Conservation (phyloP, 257 asterid genomes). For the Paraleonurus japonicus region DNA sequence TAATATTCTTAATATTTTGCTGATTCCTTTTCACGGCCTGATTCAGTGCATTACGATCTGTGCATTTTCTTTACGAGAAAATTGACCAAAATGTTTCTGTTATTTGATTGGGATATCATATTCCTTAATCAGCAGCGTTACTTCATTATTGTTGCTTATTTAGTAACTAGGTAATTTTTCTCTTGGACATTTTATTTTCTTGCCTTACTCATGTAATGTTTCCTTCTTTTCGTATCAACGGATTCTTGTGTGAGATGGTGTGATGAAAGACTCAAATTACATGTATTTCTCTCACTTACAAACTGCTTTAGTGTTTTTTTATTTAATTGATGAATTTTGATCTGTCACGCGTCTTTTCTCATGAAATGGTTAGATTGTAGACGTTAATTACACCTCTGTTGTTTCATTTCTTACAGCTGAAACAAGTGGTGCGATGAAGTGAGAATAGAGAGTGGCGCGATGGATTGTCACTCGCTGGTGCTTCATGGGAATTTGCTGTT, state of each 20-base stretch:
- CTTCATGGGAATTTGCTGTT: slow-evolving; percentile 20
- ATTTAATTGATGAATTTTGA: background rate
- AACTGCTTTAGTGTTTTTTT: background rate
- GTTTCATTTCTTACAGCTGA: slow-evolving; percentile 31
- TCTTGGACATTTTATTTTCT: background rate
- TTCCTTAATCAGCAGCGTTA: background rate
- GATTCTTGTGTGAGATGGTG: background rate
- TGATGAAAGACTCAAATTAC: background rate
- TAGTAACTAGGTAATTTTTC: background rate
- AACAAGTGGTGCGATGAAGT: slow-evolving; percentile 6
- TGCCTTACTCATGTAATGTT: background rate
- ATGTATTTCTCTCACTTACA: background rate
- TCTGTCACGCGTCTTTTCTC: background rate
- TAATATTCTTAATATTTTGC: background rate
- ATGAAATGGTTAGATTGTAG: background rate
- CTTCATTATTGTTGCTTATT: background rate
- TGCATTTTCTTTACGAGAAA: background rate
- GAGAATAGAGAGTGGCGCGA: slow-evolving; percentile 30
- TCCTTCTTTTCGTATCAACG: background rate
- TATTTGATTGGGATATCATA: background rate
- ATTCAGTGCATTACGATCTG: background rate
- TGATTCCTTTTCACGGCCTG: background rate
- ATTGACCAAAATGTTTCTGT: background rate
- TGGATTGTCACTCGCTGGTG: slow-evolving; percentile 29
- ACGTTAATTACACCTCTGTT: background rate